Conservation (phyloP, 352 stramenopile species). For the Pythium angustatum region DNA sequence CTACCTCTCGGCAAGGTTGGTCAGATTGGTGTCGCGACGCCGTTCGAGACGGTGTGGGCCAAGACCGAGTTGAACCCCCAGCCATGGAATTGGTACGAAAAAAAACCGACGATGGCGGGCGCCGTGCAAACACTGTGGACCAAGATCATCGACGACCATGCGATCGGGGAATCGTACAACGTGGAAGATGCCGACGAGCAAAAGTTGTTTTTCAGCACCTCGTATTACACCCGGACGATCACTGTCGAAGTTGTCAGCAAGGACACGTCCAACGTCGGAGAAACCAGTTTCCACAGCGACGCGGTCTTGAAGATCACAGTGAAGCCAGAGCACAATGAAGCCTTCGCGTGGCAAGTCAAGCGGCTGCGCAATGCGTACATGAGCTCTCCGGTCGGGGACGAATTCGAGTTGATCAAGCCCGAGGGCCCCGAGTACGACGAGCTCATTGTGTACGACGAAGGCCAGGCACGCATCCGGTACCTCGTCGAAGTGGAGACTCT, state of each 20-base stretch:
- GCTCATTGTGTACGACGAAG: constrained; percentile 77
- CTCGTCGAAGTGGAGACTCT: constrained; percentile 66
- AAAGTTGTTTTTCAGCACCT: constrained; percentile 33
- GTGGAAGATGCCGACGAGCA: constrained; percentile 43
- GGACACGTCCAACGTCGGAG: constrained; percentile 1
- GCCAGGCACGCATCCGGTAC: constrained; percentile 71
- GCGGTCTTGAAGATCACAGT: constrained; percentile 32
- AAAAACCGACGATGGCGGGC: constrained; percentile 35
- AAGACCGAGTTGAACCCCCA: constrained; percentile 40
- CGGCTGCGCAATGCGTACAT: constrained; percentile 50
- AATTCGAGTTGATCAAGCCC: constrained; percentile 26
- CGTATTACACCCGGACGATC: constrained; percentile 29
- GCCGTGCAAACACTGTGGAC: constrained; percentile 41
- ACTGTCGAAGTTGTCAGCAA: constrained; percentile 55
- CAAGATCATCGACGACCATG: constrained; percentile 46
- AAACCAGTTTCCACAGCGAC: constrained; percentile 14
- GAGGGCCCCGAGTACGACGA: constrained; percentile 47
- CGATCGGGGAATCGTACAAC: constrained; percentile 38
- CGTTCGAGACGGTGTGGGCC: constrained; percentile 51
- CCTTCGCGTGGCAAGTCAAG: constrained; percentile 48
- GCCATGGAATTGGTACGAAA: constrained; percentile 41
- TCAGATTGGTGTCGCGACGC: constrained; percentile 42
- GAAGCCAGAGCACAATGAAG: neutral
- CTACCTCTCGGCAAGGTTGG: constrained; percentile 56
- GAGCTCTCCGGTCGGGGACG: constrained; percentile 24